Base-by-base conservation (phyloP, 2,329 filamentous ascomycete genomes). In the Pseudopyrenochaeta lycopersici region DNA sequence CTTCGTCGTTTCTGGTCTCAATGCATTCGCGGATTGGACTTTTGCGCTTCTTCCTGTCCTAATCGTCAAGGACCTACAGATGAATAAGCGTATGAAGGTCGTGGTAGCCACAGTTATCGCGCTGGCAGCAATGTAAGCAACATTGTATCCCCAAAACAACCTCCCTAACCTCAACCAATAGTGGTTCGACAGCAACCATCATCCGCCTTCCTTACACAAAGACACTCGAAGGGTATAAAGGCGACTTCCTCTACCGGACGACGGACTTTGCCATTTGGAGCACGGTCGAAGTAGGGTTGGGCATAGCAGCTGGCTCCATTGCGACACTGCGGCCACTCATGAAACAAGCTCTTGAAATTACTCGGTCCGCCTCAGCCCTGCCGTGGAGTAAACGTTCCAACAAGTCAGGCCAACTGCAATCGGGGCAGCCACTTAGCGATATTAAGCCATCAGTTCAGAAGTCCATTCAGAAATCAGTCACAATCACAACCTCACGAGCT, bases 41-140 rank as follows among this genome's bases (percentile, higher is more conserved):
- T 69, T 71, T 45, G 69, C 62, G 6, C 48, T 69, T n/a, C 54
- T 72, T 9, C 69, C 69, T 10, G 77, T 82, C 9, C 79, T 81
- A 46, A 71, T 88, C 3, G 77, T 88, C 7, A 81, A 78, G 71
- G 79, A 81, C 29, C 67, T 87, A 46, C 81, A 86, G 54, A 85
- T 88, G 80, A 80, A 80, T 61, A 67, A 59, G 18, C 77, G 76
- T 52, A 81, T 79, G 12, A 87, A 86, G 64, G 41, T 80, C 10
- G 80, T 83, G 1, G 72, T 87, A 23, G 79, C 81, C 14, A 75
- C 76, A 2, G 77, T 88, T 44, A 74, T 88, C 57, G 77, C 77
- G 11, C 78, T 88, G 72, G 70, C 69, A 12, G 68, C 70, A 17
- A 64, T 73, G 68, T 71, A 62, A 62, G 66, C 62, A 40, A n/a